These are phyloP conservation scores for Globisporangium paroecandrum DNA, from an alignment of 352 stramenopile genomes.

Conservation along the genomic window DNA sequence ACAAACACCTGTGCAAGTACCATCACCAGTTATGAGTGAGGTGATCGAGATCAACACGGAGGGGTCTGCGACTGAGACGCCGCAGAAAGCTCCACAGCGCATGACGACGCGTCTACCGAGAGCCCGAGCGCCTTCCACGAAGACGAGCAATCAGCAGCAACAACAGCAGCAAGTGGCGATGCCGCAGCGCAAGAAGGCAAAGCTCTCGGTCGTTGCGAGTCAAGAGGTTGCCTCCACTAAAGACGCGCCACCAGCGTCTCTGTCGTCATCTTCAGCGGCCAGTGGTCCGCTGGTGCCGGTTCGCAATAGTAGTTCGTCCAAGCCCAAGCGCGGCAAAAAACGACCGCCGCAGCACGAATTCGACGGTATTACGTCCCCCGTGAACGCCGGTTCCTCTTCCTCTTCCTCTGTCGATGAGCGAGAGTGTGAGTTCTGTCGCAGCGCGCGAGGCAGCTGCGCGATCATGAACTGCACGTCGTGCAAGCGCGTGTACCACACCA, in stretches of 20 bases:
- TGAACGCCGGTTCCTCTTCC: neutral
- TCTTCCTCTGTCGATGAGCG: conserved; percentile 10
- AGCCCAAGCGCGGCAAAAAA: conserved; percentile 3
- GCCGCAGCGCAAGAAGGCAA: conserved; percentile 12
- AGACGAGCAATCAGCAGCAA: neutral
- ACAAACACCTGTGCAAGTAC: neutral
- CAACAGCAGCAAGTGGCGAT: neutral
- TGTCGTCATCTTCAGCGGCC: neutral
- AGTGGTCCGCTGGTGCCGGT: neutral
- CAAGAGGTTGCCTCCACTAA: neutral
- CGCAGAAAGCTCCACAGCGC: conserved; percentile 2
- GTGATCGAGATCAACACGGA: conserved; percentile 18
- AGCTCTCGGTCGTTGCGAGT: neutral
- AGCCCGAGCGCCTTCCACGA: neutral
- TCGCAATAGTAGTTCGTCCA: neutral
- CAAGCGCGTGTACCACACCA: conserved; percentile 39
- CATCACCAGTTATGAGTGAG: neutral
- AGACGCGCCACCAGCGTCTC: neutral
- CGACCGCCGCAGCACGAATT: conserved; percentile 6
- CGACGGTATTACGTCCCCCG: neutral
- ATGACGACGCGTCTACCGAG: neutral
- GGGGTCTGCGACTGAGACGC: conserved; percentile 10
- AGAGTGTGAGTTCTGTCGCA: conserved; percentile 44
- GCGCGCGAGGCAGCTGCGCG: conserved; percentile 28
- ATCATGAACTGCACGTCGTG: conserved; percentile 39